A percentile compares a stretch with the other conserved stretches of the same genome.
phyloP scores from a whole-genome alignment of 2,329 filamentous ascomycete genomes.

The Penicillium palitans region DNA sequence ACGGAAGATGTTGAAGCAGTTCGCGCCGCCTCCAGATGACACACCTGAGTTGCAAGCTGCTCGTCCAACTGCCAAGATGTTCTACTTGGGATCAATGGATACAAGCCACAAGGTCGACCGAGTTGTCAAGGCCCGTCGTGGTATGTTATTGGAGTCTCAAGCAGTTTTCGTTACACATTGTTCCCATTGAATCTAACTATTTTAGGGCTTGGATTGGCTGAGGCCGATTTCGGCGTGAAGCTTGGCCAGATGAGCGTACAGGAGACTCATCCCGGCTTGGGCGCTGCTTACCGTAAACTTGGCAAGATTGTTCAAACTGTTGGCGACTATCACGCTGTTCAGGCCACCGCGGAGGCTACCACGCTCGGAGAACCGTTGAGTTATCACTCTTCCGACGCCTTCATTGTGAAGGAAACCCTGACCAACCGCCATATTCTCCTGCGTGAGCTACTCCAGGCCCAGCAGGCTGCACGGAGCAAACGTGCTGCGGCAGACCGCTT shows the following conservation, averaged over 20 bases:
- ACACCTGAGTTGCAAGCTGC: conserved; percentile 91
- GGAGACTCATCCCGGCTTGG: conserved; percentile 83
- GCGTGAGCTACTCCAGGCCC: conserved; percentile 87
- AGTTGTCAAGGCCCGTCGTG: conserved; percentile 86
- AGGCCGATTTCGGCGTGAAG: conserved; percentile 92
- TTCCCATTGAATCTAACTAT: conserved; percentile 7
- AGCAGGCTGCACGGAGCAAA: conserved; percentile 79
- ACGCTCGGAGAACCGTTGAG: conserved; percentile 90
- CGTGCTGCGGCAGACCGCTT: conserved; percentile 84
- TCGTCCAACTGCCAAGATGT: conserved; percentile 87
- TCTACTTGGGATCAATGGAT: conserved; percentile 95
- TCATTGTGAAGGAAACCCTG: conserved; percentile 96
- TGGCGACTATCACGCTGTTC: conserved; percentile 92
- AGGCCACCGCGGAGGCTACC: conserved; percentile 93
- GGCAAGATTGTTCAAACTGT: conserved; percentile 91
- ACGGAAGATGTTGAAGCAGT: conserved; percentile 95
- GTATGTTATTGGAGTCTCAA: conserved; percentile 52
- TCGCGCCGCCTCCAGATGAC: conserved; percentile 94
- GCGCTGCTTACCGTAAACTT: conserved; percentile 89
- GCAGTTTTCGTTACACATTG: neutral
- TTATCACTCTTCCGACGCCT: conserved; percentile 92
- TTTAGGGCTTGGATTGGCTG: conserved; percentile 80
- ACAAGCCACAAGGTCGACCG: conserved; percentile 95
- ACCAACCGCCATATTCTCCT: conserved; percentile 97
- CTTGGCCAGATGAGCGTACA: conserved; percentile 82